Evolutionary conservation across 352 stramenopile genomes (phyloP).

Genomic region (Phytopythium boreale): DNA sequence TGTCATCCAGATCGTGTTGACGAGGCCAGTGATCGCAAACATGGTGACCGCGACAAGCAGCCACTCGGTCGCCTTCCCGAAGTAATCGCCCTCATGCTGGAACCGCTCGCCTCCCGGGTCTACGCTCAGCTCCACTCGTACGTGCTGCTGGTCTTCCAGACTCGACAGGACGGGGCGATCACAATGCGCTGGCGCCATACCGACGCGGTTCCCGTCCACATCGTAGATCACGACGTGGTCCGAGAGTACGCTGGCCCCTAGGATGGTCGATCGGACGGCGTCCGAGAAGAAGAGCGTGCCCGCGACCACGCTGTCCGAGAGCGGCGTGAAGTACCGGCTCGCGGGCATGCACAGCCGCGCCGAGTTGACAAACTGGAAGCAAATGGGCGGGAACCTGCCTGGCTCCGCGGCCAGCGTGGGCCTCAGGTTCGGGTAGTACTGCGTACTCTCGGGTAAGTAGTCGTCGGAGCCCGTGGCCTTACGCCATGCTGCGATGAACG

Average conservation of each 20-base stretch:
- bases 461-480: constrained; percentile 36
- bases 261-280: constrained; percentile 59
- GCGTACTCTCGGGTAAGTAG: constrained; percentile 39
- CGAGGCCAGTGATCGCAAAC: constrained; percentile 40
- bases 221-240: constrained; percentile 83
- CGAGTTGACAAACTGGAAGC: constrained; percentile 66
- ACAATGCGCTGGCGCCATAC: constrained; percentile 56
- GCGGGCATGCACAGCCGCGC: constrained; percentile 52
- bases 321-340: constrained; percentile 46
- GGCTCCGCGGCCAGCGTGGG: constrained; percentile 15
- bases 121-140: constrained; percentile 41
- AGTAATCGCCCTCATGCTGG: constrained; percentile 24
- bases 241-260: constrained; percentile 61
- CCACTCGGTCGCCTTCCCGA: constrained; percentile 32
- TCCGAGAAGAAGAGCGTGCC: constrained; percentile 72
- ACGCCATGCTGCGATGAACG: constrained; percentile 52
- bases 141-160: constrained; percentile 12
- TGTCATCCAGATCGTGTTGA: constrained; percentile 53
- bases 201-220: constrained; percentile 65
- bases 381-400: constrained; percentile 43
- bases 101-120: constrained; percentile 67
- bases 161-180: constrained; percentile 11
- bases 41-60: constrained; percentile 37
- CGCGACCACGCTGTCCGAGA: constrained; percentile 34
- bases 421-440: constrained; percentile 30